Conservation (phyloP, 768 basidiomycete genomes). For the Filobasidium floriforme region DNA sequence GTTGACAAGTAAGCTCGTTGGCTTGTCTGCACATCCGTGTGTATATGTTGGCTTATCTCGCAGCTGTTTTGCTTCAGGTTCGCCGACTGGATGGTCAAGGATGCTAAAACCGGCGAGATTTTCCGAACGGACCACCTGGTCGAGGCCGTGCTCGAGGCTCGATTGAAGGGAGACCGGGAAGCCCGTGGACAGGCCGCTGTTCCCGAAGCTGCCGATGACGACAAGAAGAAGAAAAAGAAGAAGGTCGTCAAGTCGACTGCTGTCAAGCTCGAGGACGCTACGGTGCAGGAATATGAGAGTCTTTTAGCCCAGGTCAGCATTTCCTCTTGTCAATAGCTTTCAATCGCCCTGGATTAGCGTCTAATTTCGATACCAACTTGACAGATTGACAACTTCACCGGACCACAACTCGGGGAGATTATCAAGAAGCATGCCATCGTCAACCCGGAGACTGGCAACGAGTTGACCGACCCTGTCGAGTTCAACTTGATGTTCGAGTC, state of each 20-base stretch:
- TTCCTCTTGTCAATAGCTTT: not conserved
- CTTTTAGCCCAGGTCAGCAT: conserved; percentile 74
- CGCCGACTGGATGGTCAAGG: conserved; percentile 99
- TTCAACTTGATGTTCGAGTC: conserved; percentile 99
- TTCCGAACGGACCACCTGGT: conserved; percentile 94
- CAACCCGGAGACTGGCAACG: conserved; percentile 88
- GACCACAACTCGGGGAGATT: conserved; percentile 77
- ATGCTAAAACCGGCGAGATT: conserved; percentile 87
- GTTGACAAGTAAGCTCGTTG: conserved; percentile 60
- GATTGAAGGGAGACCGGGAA: conserved; percentile 82
- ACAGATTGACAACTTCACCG: conserved; percentile 89
- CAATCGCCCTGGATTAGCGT: not conserved
- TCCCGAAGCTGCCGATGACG: conserved; percentile 56
- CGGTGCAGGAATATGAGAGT: conserved; percentile 67
- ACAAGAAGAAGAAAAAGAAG: conserved; percentile 64
- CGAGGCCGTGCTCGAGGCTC: conserved; percentile 79
- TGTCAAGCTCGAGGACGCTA: conserved; percentile 65
- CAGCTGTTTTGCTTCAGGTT: conserved; percentile 48
- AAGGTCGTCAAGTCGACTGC: conserved; percentile 58
- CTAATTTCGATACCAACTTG: not conserved
- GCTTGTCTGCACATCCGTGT: not conserved
- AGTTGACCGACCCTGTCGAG: conserved; percentile 81
- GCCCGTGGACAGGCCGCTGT: conserved; percentile 59
- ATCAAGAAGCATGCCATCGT: conserved; percentile 69
- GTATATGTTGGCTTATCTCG: conserved; percentile 3